Conservation (phyloP, 2,329 filamentous ascomycete species). For the Immersiporthe knoxdaviesiana region DNA sequence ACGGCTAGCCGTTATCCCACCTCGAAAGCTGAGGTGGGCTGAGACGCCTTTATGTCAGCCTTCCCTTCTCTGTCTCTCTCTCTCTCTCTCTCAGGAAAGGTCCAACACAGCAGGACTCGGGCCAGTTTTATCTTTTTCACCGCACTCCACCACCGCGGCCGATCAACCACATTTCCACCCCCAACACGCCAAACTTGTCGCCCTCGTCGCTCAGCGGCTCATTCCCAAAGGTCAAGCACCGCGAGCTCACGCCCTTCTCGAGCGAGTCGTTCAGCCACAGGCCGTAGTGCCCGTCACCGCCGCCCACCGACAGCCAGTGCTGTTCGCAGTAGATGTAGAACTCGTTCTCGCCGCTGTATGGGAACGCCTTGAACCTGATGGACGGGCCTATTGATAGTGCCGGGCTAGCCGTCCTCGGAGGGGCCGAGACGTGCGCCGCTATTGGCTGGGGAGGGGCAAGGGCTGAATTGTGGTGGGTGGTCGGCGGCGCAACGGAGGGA, state of each 20-base stretch:
- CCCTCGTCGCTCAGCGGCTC: conserved; percentile 92
- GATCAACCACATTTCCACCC: conserved; percentile 92
- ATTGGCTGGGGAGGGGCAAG: conserved; percentile 6
- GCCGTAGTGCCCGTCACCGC: conserved; percentile 86
- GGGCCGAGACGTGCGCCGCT: neutral
- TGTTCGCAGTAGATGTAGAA: conserved; percentile 94
- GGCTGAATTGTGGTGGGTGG: conserved; percentile 5
- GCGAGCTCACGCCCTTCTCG: conserved; percentile 79
- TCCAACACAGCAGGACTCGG: too few species aligned
- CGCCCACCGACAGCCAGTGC: conserved; percentile 83
- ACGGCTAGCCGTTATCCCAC: neutral
- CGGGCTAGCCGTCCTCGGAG: conserved; percentile 30
- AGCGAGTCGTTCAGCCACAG: conserved; percentile 90
- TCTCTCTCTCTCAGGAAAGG: too few species aligned
- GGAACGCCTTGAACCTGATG: conserved; percentile 95
- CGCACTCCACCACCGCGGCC: conserved; percentile 49
- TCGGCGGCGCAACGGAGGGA: neutral
- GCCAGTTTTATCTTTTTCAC: conserved; percentile 3
- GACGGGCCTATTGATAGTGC: conserved; percentile 65
- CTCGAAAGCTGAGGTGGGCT: neutral
- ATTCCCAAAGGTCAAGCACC: conserved; percentile 92
- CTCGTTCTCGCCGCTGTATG: conserved; percentile 93
- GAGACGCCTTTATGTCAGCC: neutral
- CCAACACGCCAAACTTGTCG: conserved; percentile 86
- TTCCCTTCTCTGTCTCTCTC: too few species aligned